Base-by-base conservation (phyloP, 352 stramenopile species). In the Phytophthora sp. region DNA sequence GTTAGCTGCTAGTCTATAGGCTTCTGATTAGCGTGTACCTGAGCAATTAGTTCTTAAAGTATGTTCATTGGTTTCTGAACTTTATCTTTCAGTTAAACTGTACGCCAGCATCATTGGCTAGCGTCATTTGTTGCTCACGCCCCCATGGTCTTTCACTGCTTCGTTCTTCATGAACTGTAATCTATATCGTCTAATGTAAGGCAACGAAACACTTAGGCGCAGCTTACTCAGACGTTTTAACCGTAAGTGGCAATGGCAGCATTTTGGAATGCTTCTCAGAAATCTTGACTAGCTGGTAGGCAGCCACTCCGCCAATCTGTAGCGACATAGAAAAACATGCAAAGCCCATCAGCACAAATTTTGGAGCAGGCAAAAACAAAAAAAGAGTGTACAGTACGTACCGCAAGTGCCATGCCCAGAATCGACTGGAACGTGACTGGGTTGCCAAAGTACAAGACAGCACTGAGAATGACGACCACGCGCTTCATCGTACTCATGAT, bases 401-500 rank as follows among this genome's bases (percentile, higher is more conserved):
- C 76, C 24, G 88, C 88, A 24, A 95, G 73, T 26, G 74, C 49
- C 88, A 94, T 95, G 54, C 88, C 88, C 2, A 78, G 29, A 30
- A 88, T 65, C 15, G 88, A 95, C 55, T 93, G 81, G 27, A 63
- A 26, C 0, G 83, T 93, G 29, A 95, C 84, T 1, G 81, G 71
- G 52, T 91, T 95, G 39, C 88, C 88, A 53, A 95, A 95, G 76
- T 94, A 95, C 27, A 93, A 61, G 16, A 95, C 81, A 2, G 88
- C 86, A 53, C 88, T 93, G 29, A 94, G 67, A 62, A 95, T 93
- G 62, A 95, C 88, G 56, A 95, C 88, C 51, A 94, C 83, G 12
- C 88, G 88, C 76, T 94, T 94, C 86, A 95, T 93, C 21, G 88
- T 95, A 63, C 84, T 88, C 88, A 95, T 95, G 73, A 95, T 95